Evolutionary conservation across 129 eudicot genomes (phyloP), one percentile per base, ranked within the genome.

Genomic region (Flaveria trinervia): DNA sequence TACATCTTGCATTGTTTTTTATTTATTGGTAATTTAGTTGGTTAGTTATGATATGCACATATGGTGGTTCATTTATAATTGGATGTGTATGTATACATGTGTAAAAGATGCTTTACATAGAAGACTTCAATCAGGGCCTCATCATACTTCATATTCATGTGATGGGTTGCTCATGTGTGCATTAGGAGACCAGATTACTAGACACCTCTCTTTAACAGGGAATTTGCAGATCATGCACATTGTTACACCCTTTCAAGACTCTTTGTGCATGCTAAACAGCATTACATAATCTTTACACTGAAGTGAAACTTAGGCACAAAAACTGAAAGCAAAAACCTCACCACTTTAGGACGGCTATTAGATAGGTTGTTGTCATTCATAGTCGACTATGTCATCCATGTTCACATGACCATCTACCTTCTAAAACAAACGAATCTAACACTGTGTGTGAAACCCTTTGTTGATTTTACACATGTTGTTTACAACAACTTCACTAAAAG

Each of bases 181-280:
- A 39, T 39, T 8, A 39, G 7, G 51, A 39, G 50, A 66, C 50
- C 71, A n/a, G 51, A 66, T 8, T 39, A 39, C 26, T 15, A 66
- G 15, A 66, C 16, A 55, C 10, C 68, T 62, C 14, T 14, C 15
- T 23, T 28, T 26, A 13, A 71, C 60, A 61, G 70, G 10, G 45
- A 44, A 59, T 11, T 61, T 26, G 79, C 79, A 56, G 18, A 72
- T 26, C 30, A 26, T 49, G 30, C 50, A n/a, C 30, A 28, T 33
- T 52, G 28, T 48, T 54, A 52, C 49, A 56, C 30, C 68, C 28
- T 15, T 69, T 70, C 59, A 45, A 22, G 4, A 26, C 60, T 22
- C 60, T 22, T 22, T 1, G 20, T 25, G 18, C 70, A 18, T 46
- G 65, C 44, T 13, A 26, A 46, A 45, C 46, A 45, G 60, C 15